Conservation (phyloP, 176 grass and related monocot species). For the Alloteropsis semialata region DNA sequence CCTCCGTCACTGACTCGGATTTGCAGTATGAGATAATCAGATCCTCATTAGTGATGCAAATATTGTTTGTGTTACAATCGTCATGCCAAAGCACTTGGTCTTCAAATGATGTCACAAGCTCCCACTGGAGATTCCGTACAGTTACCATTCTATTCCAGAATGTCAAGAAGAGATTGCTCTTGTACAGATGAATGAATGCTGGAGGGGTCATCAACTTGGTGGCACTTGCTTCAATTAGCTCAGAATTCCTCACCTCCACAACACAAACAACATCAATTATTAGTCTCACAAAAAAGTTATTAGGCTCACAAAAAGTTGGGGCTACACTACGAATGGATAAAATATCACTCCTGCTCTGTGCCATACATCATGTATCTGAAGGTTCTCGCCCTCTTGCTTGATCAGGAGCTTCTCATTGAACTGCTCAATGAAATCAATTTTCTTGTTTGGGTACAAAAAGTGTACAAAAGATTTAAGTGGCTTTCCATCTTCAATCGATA, state of each 20-base stretch:
- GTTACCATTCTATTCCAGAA: constrained; percentile 80
- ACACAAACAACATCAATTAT: background rate
- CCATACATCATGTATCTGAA: constrained; percentile 89
- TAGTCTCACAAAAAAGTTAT: background rate
- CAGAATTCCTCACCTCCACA: constrained; percentile 72
- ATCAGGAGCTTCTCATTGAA: constrained; percentile 78
- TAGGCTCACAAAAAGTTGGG: background rate
- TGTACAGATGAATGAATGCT: constrained; percentile 78
- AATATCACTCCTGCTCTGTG: background rate
- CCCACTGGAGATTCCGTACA: constrained; percentile 84
- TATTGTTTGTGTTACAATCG: constrained; percentile 47
- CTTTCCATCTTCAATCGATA: constrained; percentile 90
- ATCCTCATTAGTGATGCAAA: constrained; percentile 82
- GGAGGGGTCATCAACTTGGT: constrained; percentile 76
- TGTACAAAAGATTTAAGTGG: constrained; percentile 72
- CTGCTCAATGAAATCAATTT: constrained; percentile 90
- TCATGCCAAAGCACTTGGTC: constrained; percentile 94
- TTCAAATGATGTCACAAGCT: constrained; percentile 89
- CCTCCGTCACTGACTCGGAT: constrained; percentile 38
- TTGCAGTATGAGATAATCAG: constrained; percentile 94
- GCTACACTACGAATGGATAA: background rate
- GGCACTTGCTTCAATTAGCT: constrained; percentile 67
- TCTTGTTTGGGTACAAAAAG: constrained; percentile 75
- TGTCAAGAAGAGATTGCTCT: constrained; percentile 91
- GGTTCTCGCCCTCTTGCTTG: constrained; percentile 85